Conservation (phyloP, 306 rosid genomes). For the Ceratonia siliqua region DNA sequence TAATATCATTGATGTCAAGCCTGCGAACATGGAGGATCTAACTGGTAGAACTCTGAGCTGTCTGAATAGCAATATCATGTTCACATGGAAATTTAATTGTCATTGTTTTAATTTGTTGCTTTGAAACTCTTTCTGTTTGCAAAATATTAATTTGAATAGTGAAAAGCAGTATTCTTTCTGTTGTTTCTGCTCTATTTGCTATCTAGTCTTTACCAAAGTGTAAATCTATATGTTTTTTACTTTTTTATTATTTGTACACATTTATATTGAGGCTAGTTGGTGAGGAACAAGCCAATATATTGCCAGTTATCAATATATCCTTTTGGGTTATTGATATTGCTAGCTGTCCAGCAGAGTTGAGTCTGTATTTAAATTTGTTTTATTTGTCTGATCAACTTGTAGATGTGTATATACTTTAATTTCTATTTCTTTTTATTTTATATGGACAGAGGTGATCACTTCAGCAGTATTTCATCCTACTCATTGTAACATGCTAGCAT, state of each 20-base stretch:
- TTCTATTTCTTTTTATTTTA: background rate
- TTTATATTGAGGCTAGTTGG: background rate
- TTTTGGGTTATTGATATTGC: background rate
- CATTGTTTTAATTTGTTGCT: background rate
- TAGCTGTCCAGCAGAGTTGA: background rate
- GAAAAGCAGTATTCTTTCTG: background rate
- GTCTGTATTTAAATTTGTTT: background rate
- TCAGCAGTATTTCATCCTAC: constrained; percentile 79
- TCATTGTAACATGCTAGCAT: constrained; percentile 70
- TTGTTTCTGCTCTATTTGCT: no score
- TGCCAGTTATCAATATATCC: background rate
- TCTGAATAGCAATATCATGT: background rate
- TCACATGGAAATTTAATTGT: background rate
- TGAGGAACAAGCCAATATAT: background rate
- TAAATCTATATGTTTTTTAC: background rate
- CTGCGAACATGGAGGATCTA: constrained; percentile 77
- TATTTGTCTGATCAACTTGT: background rate
- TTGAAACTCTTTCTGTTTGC: background rate
- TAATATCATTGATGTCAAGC: constrained; percentile 76
- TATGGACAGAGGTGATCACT: constrained; percentile 68
- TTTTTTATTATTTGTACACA: background rate
- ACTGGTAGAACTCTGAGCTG: constrained; percentile 47
- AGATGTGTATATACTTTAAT: background rate
- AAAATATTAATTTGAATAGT: background rate
- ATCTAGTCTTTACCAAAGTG: background rate